These are phyloP conservation scores for Cladorrhinum sp. DNA, from an alignment of 2,329 filamentous ascomycete species.

Conservation along the genomic window DNA sequence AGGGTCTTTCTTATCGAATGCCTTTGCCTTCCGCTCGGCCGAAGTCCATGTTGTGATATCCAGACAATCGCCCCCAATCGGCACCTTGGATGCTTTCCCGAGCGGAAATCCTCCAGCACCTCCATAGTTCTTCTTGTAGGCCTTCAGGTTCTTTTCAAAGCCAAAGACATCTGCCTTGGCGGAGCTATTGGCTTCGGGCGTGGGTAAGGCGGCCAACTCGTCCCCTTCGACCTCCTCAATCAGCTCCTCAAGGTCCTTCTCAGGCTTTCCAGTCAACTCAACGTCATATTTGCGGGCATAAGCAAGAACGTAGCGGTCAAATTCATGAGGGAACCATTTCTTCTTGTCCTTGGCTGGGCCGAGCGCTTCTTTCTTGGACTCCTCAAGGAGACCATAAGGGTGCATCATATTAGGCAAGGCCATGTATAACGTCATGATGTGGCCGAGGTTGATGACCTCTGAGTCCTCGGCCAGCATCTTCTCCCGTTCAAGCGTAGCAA, in stretches of 20 bases:
- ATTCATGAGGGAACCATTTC: conserved; percentile 22
- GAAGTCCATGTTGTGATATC: conserved; percentile 33
- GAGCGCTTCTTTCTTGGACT: conserved; percentile 1
- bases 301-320: conserved; percentile 33
- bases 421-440: conserved; percentile 39
- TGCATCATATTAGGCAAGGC: conserved; percentile 21
- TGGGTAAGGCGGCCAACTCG: conserved; percentile 21
- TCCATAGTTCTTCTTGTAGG: conserved; percentile 18
- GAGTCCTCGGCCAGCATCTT: conserved; percentile 33
- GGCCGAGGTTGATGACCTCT: conserved; percentile 37
- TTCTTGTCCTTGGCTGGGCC: conserved; percentile 21
- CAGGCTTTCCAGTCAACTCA: conserved; percentile 30
- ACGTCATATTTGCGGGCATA: conserved; percentile 37
- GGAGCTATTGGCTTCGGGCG: conserved; percentile 12
- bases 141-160: conserved; percentile 15
- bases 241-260: conserved; percentile 24
- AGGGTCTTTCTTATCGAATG: conserved; percentile 37
- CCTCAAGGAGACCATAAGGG: conserved; percentile 21
- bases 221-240: conserved; percentile 12
- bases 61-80: conserved; percentile 39
- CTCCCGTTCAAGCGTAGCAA: conserved; percentile 36
- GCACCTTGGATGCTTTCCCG: neutral
- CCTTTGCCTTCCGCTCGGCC: conserved; percentile 33
- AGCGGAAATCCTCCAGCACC: no score
- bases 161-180: conserved; percentile 27